phyloP scores from a whole-genome alignment of 2,329 filamentous ascomycete genomes.

The Hymenoscyphus fructigenus region DNA sequence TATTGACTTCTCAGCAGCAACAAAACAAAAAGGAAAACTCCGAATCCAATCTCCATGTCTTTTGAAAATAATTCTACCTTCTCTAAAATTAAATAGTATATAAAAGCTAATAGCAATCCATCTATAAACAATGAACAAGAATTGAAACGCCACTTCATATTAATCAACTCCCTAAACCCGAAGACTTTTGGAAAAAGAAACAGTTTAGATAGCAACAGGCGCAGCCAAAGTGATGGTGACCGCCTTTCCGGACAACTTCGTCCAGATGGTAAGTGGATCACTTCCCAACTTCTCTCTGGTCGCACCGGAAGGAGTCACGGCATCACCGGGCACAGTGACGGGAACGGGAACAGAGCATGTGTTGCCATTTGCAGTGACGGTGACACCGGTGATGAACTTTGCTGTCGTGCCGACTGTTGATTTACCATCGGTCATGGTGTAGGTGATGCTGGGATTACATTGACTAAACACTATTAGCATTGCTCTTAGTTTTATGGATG shows the following conservation, averaged over 20 bases:
- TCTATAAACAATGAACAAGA: not conserved
- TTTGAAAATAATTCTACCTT: no score
- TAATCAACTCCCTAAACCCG: not conserved
- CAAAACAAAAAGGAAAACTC: no score
- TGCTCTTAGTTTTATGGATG: not conserved
- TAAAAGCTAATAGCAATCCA: not conserved
- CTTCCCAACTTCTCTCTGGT: constrained; percentile 43
- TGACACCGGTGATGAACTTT: constrained; percentile 45
- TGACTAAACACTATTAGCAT: not conserved
- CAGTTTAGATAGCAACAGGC: not conserved
- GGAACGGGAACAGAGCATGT: not conserved
- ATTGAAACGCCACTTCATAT: not conserved
- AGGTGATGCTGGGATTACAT: not conserved
- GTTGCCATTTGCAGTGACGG: constrained; percentile 19
- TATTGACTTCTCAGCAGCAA: no score
- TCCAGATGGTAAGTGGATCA: constrained; percentile 51
- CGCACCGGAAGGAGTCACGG: not conserved
- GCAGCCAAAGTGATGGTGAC: not conserved
- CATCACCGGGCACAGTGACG: constrained; percentile 2
- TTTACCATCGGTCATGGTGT: not conserved
- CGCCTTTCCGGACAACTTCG: constrained; percentile 40
- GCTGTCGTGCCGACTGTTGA: not conserved
- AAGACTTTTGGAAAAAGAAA: not conserved
- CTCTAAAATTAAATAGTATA: not conserved
- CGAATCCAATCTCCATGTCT: no score